Base-by-base conservation (phyloP, 2,329 filamentous ascomycete genomes). In the Alternaria postmessia region DNA sequence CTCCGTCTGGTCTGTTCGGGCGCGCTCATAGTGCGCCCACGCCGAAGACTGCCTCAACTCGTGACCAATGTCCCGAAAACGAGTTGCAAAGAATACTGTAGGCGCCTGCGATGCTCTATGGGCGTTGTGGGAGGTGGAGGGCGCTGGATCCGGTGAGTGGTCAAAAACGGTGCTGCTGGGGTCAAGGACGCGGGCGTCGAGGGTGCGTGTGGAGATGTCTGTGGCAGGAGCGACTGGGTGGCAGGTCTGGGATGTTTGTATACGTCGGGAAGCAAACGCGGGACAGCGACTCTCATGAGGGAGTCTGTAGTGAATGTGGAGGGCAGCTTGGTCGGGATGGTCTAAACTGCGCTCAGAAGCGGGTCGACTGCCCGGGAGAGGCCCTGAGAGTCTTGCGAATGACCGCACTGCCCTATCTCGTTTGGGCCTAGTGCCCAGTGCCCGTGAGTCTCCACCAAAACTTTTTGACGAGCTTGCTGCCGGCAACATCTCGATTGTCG, bases 1-100 rank as follows among this genome's bases (percentile, higher is more conserved):
- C 75, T 78, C 71, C 71, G 75, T 69, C 69, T 73, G 58, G 69
- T 71, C 68, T 74, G 70, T 64, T 65, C 69, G 62, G 70, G 70
- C 73, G 75, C 77, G 75, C 75, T 79, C 78, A 80, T 79, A 49
- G 68, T 78, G 77, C 76, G 77, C 77, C 71, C 71, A 67, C 58
- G 74, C 69, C 66, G 59, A 56, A 71, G 59, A 48, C 58, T 62
- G 65, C 46, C 65, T 73, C 73, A 69, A 65, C 61, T 68, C 54
- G 67, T 57, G 66, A 54, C 69, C 70, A 73, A 69, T 71, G 62
- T 61, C 44, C 52, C 56, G 49, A 18, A 49, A 6, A 47, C 51
- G 54, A 32, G 61, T 22, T 56, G 59, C 14, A 24, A 34, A 52
- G 52, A 16, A 44, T 36, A 42, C 65, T 20, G 26, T 36, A n/a